Evolutionary conservation across 768 basidiomycete species (phyloP), one percentile per base, ranked within the genome.

Genomic region (Boletus edulis): DNA sequence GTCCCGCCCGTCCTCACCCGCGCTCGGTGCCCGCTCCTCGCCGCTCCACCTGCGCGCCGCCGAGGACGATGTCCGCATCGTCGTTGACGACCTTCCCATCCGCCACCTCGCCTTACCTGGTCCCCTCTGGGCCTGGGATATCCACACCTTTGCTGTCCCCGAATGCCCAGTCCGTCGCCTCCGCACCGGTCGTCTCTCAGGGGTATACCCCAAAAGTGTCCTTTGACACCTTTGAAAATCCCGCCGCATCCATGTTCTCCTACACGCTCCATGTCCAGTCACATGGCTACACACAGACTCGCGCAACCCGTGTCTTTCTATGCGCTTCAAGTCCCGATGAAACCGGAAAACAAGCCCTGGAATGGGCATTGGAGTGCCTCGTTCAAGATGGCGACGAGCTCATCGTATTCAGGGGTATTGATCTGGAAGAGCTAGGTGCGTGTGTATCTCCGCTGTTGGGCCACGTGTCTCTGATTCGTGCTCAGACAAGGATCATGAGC

Each of bases 331-430:
- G 90, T 42, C 77, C 86, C 0, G 94, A 97, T 62, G 94, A 96
- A 73, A 91, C 88, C 55, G 95, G 95, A 0, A 73, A 78, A 7
- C 85, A 94, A 63, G 95, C 96, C 0, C 75, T 98, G 9, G 92
- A 97, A 53, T 99, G 96, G 96, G 78, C 84, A n/a, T 78, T 98
- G 29, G 89, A 92, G 62, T 79, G 81, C 34, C 78, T 99, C 12
- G 84, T 87, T 9, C 87, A 91, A 69, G 89, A 91, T 52, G 91
- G 91, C 2, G 96, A 98, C 67, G 96, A 98, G 72, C 74, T 98
- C 20, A 85, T 99, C 53, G 88, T 98, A 10, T 90, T 91, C 54
- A 77, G 96, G 37, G 96, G 96, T 1, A 82, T 96, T 14, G 94
- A 96, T 58, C 82, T 89, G 57, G 94, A 94, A 35, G 89, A 87